A percentile compares a stretch with the other conserved stretches of the same genome.
Evolutionary conservation across 148 eudicot species (phyloP).

Genomic region (Hydrangea macrophylla): DNA sequence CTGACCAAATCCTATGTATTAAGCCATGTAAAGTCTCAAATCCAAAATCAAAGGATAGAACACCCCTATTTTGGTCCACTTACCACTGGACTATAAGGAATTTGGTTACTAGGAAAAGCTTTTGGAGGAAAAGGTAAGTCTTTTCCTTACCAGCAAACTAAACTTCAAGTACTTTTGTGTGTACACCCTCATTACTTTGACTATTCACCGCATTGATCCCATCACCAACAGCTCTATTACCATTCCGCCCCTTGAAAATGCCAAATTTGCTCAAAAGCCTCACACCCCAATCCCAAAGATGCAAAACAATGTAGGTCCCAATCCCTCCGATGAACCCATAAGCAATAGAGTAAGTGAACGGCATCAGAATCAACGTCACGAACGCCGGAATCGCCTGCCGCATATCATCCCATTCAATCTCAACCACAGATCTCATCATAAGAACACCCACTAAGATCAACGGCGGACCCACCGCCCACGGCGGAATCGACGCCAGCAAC

Average conservation of each 20-base stretch:
- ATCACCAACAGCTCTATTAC: constrained; percentile 11
- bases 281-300: constrained; percentile 75
- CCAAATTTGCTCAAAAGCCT: constrained; percentile 36
- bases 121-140: no score
- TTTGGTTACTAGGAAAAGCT: no score
- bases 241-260: constrained; percentile 26
- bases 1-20: no score
- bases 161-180: constrained; percentile 30
- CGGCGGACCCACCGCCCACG: constrained; percentile 99
- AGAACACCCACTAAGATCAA: constrained; percentile 80
- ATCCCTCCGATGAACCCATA: constrained; percentile 93
- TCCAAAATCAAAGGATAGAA: no score
- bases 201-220: constrained; percentile 9
- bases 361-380: constrained; percentile 76
- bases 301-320: constrained; percentile 71
- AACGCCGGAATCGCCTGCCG: constrained; percentile 89
- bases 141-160: neutral
- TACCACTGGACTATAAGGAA: no score
- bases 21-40: no score
- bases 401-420: constrained; percentile 91
- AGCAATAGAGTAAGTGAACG: constrained; percentile 86
- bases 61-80: no score
- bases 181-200: constrained; percentile 21
- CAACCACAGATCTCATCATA: constrained; percentile 86
- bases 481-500: constrained; percentile 82